Conservation (phyloP, 208 protist species). For the Trypanosoma cruzi region DNA sequence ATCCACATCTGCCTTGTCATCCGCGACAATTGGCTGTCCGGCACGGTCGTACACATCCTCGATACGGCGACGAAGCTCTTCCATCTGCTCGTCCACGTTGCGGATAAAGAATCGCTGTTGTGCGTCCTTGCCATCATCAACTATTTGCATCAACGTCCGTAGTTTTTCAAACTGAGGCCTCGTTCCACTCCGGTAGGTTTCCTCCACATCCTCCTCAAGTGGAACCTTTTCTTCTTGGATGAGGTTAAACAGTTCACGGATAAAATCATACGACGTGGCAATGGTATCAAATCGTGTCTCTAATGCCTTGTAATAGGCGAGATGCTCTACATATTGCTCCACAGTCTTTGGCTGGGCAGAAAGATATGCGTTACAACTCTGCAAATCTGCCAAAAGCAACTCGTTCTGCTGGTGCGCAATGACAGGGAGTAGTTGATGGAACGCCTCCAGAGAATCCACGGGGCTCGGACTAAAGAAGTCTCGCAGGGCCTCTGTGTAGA, state of each 20-base stretch:
- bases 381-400: conserved; percentile 83
- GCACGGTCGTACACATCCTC: conserved; percentile 87
- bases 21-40: conserved; percentile 87
- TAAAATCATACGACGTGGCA: conserved; percentile 87
- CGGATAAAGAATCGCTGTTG: conserved; percentile 92
- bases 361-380: conserved; percentile 85
- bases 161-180: conserved; percentile 93
- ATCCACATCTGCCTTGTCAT: conserved; percentile 78
- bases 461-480: conserved; percentile 93
- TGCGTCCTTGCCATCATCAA: conserved; percentile 88
- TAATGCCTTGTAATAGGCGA: conserved; percentile 84
- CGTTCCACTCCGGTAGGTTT: conserved; percentile 92
- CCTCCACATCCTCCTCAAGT: conserved; percentile 85
- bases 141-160: conserved; percentile 85
- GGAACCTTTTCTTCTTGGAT: conserved; percentile 90
- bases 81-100: conserved; percentile 94
- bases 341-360: conserved; percentile 81
- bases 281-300: conserved; percentile 81
- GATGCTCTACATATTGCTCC: conserved; percentile 93
- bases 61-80: conserved; percentile 86
- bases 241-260: conserved; percentile 88
- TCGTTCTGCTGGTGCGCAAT: conserved; percentile 91
- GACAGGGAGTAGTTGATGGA: conserved; percentile 91
- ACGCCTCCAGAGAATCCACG: conserved; percentile 74
- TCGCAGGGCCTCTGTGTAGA: conserved; percentile 84